phyloP scores from a whole-genome alignment of 1,139 yeast species.

The Candida sp. region DNA sequence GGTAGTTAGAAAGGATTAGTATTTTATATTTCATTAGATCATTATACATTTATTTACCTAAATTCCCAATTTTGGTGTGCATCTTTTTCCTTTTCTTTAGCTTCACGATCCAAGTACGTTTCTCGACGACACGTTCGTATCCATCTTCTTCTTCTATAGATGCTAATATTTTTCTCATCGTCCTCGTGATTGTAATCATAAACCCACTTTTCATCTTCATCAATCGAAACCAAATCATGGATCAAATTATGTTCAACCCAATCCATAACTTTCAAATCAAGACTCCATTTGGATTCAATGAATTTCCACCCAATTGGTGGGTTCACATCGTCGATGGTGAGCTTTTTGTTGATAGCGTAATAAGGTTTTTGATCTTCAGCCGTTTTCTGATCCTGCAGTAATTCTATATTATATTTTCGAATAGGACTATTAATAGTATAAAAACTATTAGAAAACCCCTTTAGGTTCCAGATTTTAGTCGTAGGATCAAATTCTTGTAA shows the following conservation, averaged over 20 bases:
- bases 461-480: conserved; percentile 55
- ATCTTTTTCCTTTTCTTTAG: conserved; percentile 5
- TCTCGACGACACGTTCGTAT: conserved; percentile 25
- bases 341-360: conserved; percentile 9
- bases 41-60: neutral
- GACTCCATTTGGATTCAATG: conserved; percentile 45
- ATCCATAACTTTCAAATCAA: conserved; percentile 53
- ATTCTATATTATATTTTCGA: conserved; percentile 15
- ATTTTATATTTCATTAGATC: no score
- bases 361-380: conserved; percentile 5
- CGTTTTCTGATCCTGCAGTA: conserved; percentile 7
- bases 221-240: conserved; percentile 53
- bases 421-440: conserved; percentile 42
- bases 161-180: conserved; percentile 11
- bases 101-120: conserved; percentile 6
- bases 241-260: conserved; percentile 58
- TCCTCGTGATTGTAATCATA: conserved; percentile 42
- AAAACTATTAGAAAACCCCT: conserved; percentile 55
- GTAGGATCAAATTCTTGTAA: conserved; percentile 53
- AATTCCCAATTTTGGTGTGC: conserved; percentile 1
- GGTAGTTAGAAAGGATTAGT: no score
- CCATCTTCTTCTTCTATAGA: conserved; percentile 57
- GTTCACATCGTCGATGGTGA: conserved; percentile 29
- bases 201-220: conserved; percentile 75
- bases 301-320: conserved; percentile 63